Conservation (phyloP, 192 early-diverging fungal genomes). For the Fimicolochytrium jonesii region DNA sequence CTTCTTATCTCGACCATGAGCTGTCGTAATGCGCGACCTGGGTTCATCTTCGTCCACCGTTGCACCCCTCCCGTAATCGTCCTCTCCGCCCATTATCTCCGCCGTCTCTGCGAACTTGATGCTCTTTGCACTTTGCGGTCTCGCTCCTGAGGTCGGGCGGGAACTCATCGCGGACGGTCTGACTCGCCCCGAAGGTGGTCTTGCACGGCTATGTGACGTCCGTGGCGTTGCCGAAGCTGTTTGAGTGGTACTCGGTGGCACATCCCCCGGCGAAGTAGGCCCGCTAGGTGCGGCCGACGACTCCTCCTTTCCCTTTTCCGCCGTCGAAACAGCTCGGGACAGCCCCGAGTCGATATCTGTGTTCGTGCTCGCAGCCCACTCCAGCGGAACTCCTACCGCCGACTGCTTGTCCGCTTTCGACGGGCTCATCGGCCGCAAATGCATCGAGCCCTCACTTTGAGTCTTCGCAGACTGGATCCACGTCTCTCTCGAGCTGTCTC, state of each 20-base stretch:
- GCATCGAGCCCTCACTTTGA: neutral
- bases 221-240: neutral
- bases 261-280: neutral
- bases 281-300: neutral
- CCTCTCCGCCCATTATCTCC: too few species aligned
- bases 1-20: too few species aligned
- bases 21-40: too few species aligned
- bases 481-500: neutral
- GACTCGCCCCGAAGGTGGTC: neutral
- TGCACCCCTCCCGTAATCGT: too few species aligned
- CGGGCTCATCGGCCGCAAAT: too few species aligned
- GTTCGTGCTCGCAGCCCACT: too few species aligned
- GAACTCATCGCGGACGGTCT: neutral
- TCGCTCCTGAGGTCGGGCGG: neutral
- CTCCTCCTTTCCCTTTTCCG: neutral
- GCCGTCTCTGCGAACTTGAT: conserved; percentile 1
- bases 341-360: too few species aligned
- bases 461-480: neutral
- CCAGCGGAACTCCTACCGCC: too few species aligned
- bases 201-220: too few species aligned
- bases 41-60: too few species aligned
- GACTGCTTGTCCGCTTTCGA: too few species aligned
- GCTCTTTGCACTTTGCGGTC: neutral
- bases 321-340: neutral
- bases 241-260: neutral